These are phyloP conservation scores for Aphanomyces invadans DNA, from an alignment of 352 stramenopile genomes.

Conservation along the genomic window DNA sequence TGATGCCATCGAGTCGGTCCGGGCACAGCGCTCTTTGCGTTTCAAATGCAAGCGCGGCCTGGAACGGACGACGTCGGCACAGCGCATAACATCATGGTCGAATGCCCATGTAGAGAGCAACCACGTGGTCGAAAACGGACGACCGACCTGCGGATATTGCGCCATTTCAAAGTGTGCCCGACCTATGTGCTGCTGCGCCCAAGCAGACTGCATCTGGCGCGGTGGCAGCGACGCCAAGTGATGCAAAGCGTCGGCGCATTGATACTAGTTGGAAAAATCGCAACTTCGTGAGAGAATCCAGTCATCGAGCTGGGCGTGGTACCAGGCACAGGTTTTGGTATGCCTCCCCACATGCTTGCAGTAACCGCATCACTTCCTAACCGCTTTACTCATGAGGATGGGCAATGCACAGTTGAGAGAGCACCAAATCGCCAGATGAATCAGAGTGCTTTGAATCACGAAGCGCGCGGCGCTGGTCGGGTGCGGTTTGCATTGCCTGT, in stretches of 20 bases:
- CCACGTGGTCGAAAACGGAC: too few species aligned
- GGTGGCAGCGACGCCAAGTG: constrained; percentile 79
- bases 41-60: constrained; percentile 83
- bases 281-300: too few species aligned
- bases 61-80: too few species aligned
- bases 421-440: too few species aligned
- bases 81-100: neutral
- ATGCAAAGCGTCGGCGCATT: constrained; percentile 81
- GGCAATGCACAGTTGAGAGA: too few species aligned
- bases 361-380: neutral
- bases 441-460: too few species aligned
- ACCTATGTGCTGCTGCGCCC: constrained; percentile 91
- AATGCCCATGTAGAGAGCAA: too few species aligned
- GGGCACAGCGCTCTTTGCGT: constrained; percentile 86
- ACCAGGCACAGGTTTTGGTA: constrained; percentile 40
- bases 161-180: constrained; percentile 93
- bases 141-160: constrained; percentile 78
- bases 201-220: constrained; percentile 86
- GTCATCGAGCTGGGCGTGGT: constrained; percentile 14
- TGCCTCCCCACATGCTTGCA: constrained; percentile 35
- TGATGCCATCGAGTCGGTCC: constrained; percentile 90
- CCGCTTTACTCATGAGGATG: too few species aligned
- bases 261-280: constrained; percentile 42
- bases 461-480: too few species aligned
- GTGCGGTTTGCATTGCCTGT: too few species aligned